Conservation (phyloP, 2,329 filamentous ascomycete genomes). For the Magnaporthales sp. region DNA sequence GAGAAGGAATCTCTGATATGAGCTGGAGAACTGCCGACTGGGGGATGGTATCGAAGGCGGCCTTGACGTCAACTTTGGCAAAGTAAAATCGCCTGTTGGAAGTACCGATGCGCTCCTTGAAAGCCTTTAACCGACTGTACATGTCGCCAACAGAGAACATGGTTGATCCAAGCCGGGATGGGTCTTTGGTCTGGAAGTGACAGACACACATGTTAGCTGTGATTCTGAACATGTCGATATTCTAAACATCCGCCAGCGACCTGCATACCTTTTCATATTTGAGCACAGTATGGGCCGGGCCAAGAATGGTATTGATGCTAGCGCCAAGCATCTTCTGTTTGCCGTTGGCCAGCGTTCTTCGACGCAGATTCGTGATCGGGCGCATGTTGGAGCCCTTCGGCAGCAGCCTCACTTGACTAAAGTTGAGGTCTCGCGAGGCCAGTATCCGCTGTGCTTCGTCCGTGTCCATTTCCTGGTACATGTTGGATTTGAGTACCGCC, state of each 20-base stretch:
- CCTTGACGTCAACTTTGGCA: constrained; percentile 83
- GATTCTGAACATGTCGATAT: not conserved
- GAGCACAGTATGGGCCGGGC: constrained; percentile 67
- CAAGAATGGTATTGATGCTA: constrained; percentile 57
- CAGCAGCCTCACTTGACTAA: constrained; percentile 69
- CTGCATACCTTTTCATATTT: constrained; percentile 65
- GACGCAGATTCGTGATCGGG: constrained; percentile 79
- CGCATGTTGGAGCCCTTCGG: constrained; percentile 72
- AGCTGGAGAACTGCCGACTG: constrained; percentile 65
- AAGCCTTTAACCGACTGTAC: constrained; percentile 61
- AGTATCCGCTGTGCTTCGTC: constrained; percentile 49
- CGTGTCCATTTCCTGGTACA: constrained; percentile 70
- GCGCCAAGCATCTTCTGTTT: constrained; percentile 46
- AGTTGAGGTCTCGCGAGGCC: constrained; percentile 57
- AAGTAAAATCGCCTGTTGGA: constrained; percentile 57
- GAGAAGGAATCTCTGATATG: constrained; percentile 45
- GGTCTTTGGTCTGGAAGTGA: constrained; percentile 35
- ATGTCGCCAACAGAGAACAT: constrained; percentile 78
- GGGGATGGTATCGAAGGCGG: constrained; percentile 93
- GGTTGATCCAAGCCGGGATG: constrained; percentile 62
- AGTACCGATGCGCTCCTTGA: constrained; percentile 44
- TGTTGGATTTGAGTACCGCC: constrained; percentile 52
- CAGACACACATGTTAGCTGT: constrained; percentile 6
- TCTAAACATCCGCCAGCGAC: not conserved
- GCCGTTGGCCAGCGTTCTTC: constrained; percentile 43